Evolutionary conservation across 1,139 yeast species (phyloP).

Genomic region (Sugiyamaella novakii): DNA sequence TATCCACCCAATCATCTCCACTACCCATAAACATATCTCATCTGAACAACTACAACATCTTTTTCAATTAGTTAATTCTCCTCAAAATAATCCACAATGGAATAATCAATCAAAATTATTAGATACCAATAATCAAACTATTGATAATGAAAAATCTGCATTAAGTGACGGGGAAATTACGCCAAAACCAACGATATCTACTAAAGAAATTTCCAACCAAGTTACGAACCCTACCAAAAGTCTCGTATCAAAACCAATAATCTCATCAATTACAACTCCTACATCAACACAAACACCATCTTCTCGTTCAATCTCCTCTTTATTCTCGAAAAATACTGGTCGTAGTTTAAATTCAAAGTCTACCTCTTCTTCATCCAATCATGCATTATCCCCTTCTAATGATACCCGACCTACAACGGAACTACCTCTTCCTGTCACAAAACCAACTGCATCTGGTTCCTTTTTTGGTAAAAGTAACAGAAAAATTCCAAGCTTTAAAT

Average conservation of each 20-base stretch:
- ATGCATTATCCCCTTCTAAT: conserved; percentile 8
- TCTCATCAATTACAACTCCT: not conserved
- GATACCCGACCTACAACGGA: conserved; percentile 16
- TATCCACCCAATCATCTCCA: not conserved
- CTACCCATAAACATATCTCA: conserved; percentile 29
- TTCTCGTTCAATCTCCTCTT: conserved; percentile 24
- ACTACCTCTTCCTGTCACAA: conserved; percentile 19
- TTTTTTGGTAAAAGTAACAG: conserved; percentile 1
- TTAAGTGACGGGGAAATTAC: conserved; percentile 5
- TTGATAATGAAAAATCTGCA: not conserved
- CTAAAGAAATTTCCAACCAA: not conserved
- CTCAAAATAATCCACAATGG: conserved; percentile 11
- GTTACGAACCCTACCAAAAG: not conserved
- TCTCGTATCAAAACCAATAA: not conserved
- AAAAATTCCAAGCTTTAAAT: not conserved
- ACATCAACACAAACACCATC: conserved; percentile 12
- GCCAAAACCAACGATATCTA: no score
- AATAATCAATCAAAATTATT: not conserved
- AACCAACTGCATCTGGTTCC: conserved; percentile 9
- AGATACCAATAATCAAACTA: no score
- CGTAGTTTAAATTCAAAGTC: not conserved
- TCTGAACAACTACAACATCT: conserved; percentile 33
- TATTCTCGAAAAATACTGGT: conserved; percentile 22
- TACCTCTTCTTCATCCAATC: not conserved
- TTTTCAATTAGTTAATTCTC: conserved; percentile 29